Percentiles rank a stretch among this genome's conserved stretches.
phyloP scores from a whole-genome alignment of 805 yeast genomes.

The Barnettozyma vustinii region DNA sequence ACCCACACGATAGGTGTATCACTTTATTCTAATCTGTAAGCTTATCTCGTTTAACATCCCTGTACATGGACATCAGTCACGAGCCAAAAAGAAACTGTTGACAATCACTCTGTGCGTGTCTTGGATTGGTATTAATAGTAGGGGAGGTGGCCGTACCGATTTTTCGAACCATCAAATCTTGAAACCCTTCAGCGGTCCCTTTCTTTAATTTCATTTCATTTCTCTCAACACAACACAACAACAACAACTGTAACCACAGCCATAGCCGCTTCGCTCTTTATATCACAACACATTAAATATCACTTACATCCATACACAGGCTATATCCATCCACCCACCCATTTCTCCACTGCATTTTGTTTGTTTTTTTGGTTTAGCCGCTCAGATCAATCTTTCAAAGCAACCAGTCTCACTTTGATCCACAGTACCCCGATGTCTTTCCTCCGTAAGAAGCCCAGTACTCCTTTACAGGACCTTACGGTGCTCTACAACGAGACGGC shows the following conservation, averaged over 20 bases:
- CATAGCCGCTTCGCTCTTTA: not conserved
- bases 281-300: not conserved
- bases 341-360: not conserved
- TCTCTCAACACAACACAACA: not conserved
- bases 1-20: not conserved
- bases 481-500: slow-evolving; percentile 60
- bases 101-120: not conserved
- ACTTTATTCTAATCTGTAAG: not conserved
- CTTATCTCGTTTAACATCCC: no score
- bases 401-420: not conserved
- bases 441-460: slow-evolving; percentile 53
- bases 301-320: not conserved
- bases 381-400: not conserved
- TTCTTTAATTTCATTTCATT: not conserved
- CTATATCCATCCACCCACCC: not conserved
- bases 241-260: not conserved
- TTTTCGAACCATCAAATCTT: not conserved
- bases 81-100: no score
- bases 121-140: not conserved
- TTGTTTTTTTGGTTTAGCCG: no score
- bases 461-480: slow-evolving; percentile 53
- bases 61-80: not conserved
- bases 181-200: not conserved
- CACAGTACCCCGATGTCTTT: slow-evolving; percentile 34
- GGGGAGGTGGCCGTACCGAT: not conserved